Conservation (phyloP, 805 yeast genomes). For the Candida corydali region DNA sequence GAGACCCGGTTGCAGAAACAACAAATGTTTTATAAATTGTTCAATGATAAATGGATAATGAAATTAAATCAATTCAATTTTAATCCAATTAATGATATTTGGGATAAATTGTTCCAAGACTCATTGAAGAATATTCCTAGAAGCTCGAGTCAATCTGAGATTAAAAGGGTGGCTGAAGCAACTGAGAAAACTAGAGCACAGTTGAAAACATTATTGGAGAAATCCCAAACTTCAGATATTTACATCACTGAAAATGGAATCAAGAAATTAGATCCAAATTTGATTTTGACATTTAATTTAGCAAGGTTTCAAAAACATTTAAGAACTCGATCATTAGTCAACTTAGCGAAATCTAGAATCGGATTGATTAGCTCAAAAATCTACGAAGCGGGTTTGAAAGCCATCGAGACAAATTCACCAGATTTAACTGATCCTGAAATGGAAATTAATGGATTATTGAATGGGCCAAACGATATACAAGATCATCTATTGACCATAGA, state of each 20-base stretch:
- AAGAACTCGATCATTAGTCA: conserved; percentile 60
- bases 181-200: conserved; percentile 48
- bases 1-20: conserved; percentile 17
- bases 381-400: conserved; percentile 52
- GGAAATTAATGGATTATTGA: conserved; percentile 45
- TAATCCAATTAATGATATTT: conserved; percentile 34
- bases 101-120: conserved; percentile 34
- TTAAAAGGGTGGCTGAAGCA: conserved; percentile 51
- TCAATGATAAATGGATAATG: conserved; percentile 34
- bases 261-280: conserved; percentile 43
- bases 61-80: conserved; percentile 27
- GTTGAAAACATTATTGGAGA: conserved; percentile 29
- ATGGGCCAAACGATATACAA: conserved; percentile 43
- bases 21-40: conserved; percentile 23
- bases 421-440: conserved; percentile 36
- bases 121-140: conserved; percentile 34
- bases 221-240: conserved; percentile 21
- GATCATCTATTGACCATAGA: conserved; percentile 25
- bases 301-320: conserved; percentile 63
- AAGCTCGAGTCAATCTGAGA: conserved; percentile 32
- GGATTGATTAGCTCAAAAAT: conserved; percentile 67
- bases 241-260: conserved; percentile 27
- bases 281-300: conserved; percentile 59
- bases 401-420: conserved; percentile 57
- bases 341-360: conserved; percentile 59